Conservation (phyloP, 805 yeast genomes). For the Monosporozyma servazzii region DNA sequence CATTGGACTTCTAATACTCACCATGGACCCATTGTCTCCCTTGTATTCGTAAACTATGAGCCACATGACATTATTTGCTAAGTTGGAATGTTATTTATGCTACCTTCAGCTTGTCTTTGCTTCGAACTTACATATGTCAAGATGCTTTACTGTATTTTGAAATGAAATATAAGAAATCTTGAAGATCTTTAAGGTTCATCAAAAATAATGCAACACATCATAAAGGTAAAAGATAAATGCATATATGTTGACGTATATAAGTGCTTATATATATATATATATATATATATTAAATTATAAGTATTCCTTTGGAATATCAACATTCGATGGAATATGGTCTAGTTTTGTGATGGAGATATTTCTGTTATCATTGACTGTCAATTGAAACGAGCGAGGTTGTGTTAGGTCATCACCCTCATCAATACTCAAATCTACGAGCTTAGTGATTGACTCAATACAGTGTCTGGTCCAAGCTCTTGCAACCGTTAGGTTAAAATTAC, state of each 20-base stretch:
- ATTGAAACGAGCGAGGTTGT: constrained; percentile 13
- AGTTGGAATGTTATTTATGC: background rate
- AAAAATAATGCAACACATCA: background rate
- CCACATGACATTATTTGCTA: constrained; percentile 16
- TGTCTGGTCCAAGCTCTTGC: constrained; percentile 25
- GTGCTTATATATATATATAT: background rate
- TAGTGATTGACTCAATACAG: constrained; percentile 13
- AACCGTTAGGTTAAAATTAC: constrained; percentile 14
- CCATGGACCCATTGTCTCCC: constrained; percentile 12
- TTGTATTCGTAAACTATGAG: constrained; percentile 16
- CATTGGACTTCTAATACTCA: constrained; percentile 13
- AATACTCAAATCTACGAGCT: constrained; percentile 7
- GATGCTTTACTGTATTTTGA: background rate
- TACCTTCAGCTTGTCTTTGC: background rate
- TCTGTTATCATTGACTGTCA: constrained; percentile 10
- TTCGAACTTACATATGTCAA: background rate
- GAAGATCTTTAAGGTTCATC: background rate
- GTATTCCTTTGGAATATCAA: constrained; percentile 2
- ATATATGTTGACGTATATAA: background rate
- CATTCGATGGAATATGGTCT: constrained; percentile 9
- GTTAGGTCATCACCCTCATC: background rate
- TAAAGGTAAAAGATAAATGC: background rate
- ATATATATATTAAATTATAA: background rate
- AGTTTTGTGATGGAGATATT: constrained; percentile 10
- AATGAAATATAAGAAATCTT: background rate